Evolutionary conservation across 352 stramenopile genomes (phyloP).

Genomic region (Phytopythium montanum): DNA sequence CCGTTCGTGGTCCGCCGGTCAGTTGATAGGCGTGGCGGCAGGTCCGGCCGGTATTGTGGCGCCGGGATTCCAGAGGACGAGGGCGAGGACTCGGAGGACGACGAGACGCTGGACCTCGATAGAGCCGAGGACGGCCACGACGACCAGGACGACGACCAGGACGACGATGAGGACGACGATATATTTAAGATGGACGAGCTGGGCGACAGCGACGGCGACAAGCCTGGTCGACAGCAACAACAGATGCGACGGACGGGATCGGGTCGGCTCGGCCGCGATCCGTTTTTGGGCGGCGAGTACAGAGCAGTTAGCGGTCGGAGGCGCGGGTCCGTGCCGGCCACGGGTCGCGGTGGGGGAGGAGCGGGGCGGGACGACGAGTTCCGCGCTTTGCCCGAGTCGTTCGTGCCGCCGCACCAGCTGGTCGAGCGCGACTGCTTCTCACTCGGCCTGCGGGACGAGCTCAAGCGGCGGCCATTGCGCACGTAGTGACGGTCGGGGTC

Average conservation of each 20-base stretch:
- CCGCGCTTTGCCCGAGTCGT: conserved; percentile 46
- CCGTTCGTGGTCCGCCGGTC: conserved; percentile 1
- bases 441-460: conserved; percentile 57
- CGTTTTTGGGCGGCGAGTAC: conserved; percentile 7
- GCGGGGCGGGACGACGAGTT: conserved; percentile 26
- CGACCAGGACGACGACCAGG: conserved; percentile 27
- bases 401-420: conserved; percentile 73
- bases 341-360: conserved; percentile 15
- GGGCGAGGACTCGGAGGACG: conserved; percentile 38
- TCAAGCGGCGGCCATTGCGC: conserved; percentile 51
- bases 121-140: conserved; percentile 8
- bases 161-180: conserved; percentile 41
- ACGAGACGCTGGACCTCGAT: conserved; percentile 27
- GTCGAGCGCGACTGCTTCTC: conserved; percentile 70
- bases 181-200: conserved; percentile 82
- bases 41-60: conserved; percentile 13
- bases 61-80: conserved; percentile 25
- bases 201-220: conserved; percentile 12
- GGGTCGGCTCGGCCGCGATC: conserved; percentile 13
- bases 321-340: conserved; percentile 9
- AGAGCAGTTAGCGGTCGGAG: conserved; percentile 13
- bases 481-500: no score
- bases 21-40: conserved; percentile 8
- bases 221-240: conserved; percentile 3
- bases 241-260: conserved; percentile 15